Conservation (phyloP, 2,329 filamentous ascomycete species). For the Thielaviopsis populi region DNA sequence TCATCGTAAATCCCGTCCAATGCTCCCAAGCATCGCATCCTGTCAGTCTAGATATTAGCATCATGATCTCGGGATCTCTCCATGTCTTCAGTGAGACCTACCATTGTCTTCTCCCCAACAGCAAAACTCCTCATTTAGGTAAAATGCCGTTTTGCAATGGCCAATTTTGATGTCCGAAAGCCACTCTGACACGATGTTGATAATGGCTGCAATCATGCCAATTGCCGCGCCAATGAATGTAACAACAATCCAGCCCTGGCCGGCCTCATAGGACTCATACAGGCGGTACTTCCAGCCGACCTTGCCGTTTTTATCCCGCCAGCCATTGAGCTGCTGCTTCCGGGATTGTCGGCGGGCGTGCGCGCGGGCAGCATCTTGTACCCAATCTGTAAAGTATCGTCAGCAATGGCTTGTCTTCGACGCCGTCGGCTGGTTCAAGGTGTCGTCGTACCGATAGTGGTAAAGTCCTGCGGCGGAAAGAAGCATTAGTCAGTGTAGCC, state of each 20-base stretch:
- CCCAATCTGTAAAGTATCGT: slow-evolving; percentile 53
- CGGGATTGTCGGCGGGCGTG: slow-evolving; percentile 65
- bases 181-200: slow-evolving; percentile 97
- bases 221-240: slow-evolving; percentile 87
- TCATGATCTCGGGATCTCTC: not conserved
- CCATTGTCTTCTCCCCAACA: slow-evolving; percentile 91
- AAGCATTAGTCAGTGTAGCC: not conserved
- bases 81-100: slow-evolving; percentile 23
- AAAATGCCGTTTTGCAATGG: slow-evolving; percentile 91
- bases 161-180: slow-evolving; percentile 88
- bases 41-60: slow-evolving; percentile 22
- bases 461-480: slow-evolving; percentile 52
- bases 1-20: slow-evolving; percentile 64
- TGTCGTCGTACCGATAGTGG: slow-evolving; percentile 56
- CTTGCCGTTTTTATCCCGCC: slow-evolving; percentile 46
- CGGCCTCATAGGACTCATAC: slow-evolving; percentile 82
- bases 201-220: slow-evolving; percentile 76
- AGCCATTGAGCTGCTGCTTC: slow-evolving; percentile 52
- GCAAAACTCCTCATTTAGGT: slow-evolving; percentile 93
- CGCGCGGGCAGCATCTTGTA: slow-evolving; percentile 89
- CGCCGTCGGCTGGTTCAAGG: not conserved
- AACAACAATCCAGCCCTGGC: slow-evolving; percentile 95
- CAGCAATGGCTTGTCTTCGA: not conserved
- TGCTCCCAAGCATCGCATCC: slow-evolving; percentile 77
- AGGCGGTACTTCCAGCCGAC: slow-evolving; percentile 67